Conservation (phyloP, 164 flowering plant genomes). For the Houttuynia cordata region DNA sequence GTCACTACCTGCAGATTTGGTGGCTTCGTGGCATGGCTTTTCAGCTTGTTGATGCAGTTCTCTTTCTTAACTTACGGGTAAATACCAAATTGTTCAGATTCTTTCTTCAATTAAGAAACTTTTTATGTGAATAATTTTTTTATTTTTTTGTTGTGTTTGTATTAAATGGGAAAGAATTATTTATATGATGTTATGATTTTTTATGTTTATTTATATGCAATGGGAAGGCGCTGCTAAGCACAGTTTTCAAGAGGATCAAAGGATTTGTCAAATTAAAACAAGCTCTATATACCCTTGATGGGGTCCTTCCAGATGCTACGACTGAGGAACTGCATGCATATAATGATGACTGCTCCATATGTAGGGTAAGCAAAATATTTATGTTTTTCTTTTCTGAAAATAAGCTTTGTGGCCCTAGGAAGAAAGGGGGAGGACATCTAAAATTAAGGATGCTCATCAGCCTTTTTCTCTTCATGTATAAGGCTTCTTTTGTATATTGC, state of each 20-base stretch:
- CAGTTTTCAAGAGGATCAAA: conserved; percentile 60
- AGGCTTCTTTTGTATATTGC: too few species aligned
- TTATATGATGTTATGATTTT: too few species aligned
- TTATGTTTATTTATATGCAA: too few species aligned
- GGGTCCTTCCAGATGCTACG: conserved; percentile 95
- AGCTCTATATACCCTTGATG: conserved; percentile 76
- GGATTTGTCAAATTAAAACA: conserved; percentile 63
- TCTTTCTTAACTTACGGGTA: conserved; percentile 83
- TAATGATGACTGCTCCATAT: conserved; percentile 96
- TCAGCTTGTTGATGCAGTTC: conserved; percentile 84
- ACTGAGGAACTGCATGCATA: conserved; percentile 71
- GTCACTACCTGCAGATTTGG: conserved; percentile 86
- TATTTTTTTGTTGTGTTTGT: too few species aligned
- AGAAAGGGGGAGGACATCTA: too few species aligned
- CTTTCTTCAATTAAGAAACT: too few species aligned
- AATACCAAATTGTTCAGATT: neutral
- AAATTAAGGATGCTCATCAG: too few species aligned
- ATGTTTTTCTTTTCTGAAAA: neutral
- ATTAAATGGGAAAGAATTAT: too few species aligned
- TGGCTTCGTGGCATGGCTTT: conserved; percentile 99
- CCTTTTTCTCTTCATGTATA: too few species aligned
- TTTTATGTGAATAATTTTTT: too few species aligned
- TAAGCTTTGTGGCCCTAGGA: neutral
- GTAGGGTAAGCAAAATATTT: conserved; percentile 48
- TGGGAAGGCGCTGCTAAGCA: conserved; percentile 66